phyloP scores from a whole-genome alignment of 495 filamentous ascomycete species.

The Daldinia bambusicola region DNA sequence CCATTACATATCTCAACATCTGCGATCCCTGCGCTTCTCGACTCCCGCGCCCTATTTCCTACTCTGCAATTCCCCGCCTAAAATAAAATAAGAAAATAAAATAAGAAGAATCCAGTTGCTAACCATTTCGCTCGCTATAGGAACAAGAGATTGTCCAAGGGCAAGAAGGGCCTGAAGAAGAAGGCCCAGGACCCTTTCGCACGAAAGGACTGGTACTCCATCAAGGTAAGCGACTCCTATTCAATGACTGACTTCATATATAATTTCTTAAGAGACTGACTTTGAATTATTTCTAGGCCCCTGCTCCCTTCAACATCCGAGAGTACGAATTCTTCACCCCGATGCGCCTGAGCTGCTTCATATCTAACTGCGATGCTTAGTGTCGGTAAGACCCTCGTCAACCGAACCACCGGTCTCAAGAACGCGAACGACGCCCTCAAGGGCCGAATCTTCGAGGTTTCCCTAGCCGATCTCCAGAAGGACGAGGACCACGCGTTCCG shows the following conservation, averaged over 20 bases:
- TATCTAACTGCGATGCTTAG: constrained; percentile 62
- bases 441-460: constrained; percentile 98
- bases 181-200: constrained; percentile 95
- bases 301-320: constrained; percentile 92
- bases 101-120: constrained; percentile 49
- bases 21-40: constrained; percentile 25
- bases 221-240: constrained; percentile 75
- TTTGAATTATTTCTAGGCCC: constrained; percentile 68
- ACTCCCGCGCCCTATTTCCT: constrained; percentile 11
- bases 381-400: constrained; percentile 98
- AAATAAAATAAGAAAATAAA: constrained; percentile 15
- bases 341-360: constrained; percentile 5
- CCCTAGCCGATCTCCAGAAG: constrained; percentile 97
- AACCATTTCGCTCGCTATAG: constrained; percentile 70
- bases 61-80: constrained; percentile 26
- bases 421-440: constrained; percentile 99
- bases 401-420: constrained; percentile 98
- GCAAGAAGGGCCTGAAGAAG: constrained; percentile 99
- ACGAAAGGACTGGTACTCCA: constrained; percentile 97
- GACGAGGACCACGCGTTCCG: constrained; percentile 99
- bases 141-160: constrained; percentile 99
- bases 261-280: constrained; percentile 35
- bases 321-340: constrained; percentile 74
- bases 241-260: constrained; percentile 6
- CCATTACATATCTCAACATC: constrained; percentile 17